phyloP scores from a whole-genome alignment of 495 filamentous ascomycete species.

The Annulohypoxylon stygium region DNA sequence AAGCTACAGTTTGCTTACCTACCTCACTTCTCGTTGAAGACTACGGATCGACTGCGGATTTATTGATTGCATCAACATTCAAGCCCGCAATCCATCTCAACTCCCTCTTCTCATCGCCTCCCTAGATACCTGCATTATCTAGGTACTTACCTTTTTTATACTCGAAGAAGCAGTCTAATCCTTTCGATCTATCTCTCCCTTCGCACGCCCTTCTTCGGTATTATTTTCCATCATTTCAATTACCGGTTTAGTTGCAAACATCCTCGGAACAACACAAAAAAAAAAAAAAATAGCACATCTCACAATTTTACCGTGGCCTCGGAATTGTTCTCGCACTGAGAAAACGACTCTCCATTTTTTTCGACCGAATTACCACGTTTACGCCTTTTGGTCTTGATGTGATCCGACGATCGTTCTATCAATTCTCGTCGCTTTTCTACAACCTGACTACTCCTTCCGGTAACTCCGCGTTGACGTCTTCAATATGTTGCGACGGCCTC shows the following conservation, averaged over 20 bases:
- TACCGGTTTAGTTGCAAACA: not conserved
- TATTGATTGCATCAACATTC: not conserved
- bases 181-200: slow-evolving; percentile 1
- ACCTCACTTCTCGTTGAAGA: too few relatives aligned
- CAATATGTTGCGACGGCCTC: slow-evolving; percentile 70
- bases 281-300: not conserved
- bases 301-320: not conserved
- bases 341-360: not conserved
- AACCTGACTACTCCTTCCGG: slow-evolving; percentile 21
- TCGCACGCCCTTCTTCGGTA: not conserved
- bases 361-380: not conserved
- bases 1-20: not conserved
- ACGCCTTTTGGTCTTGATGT: slow-evolving; percentile 22
- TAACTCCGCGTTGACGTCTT: slow-evolving; percentile 58
- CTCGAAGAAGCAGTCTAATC: not conserved
- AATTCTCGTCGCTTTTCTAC: not conserved
- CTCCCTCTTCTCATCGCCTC: not conserved
- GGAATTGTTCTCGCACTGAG: not conserved
- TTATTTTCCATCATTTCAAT: not conserved
- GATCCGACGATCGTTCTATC: slow-evolving; percentile 15
- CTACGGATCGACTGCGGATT: not conserved
- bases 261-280: not conserved
- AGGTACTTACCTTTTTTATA: not conserved
- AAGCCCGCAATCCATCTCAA: not conserved
- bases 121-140: not conserved